A percentile compares a stretch with the other conserved stretches of the same genome.
Evolutionary conservation across 805 yeast genomes (phyloP).

Genomic region (Candida nitratophila): DNA sequence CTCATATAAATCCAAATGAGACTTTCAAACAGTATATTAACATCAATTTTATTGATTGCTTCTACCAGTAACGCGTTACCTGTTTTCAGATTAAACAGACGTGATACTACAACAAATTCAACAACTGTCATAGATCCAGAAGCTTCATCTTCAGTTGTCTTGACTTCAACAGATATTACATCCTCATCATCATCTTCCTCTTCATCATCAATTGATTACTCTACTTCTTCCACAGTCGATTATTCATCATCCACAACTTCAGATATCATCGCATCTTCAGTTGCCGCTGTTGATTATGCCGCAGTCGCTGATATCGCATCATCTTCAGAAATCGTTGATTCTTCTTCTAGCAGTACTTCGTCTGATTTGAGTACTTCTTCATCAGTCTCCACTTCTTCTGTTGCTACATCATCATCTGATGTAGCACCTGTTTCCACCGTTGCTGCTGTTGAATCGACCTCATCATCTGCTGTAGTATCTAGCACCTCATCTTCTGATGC

Average conservation of each 20-base stretch:
- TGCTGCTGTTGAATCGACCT: background rate
- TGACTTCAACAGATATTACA: conserved; percentile 1
- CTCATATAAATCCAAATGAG: background rate
- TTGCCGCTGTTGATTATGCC: background rate
- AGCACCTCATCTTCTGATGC: background rate
- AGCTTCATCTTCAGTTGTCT: conserved; percentile 2
- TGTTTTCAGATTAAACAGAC: background rate
- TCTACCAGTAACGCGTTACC: background rate
- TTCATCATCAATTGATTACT: background rate
- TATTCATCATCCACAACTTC: background rate
- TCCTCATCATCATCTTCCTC: background rate
- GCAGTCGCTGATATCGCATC: too few species aligned
- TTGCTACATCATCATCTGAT: too few species aligned
- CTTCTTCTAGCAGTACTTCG: too few species aligned
- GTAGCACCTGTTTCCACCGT: background rate
- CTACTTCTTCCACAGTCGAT: background rate
- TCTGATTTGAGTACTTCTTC: too few species aligned
- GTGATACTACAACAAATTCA: background rate
- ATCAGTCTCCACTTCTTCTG: too few species aligned
- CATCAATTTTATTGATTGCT: background rate
- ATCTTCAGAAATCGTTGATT: too few species aligned
- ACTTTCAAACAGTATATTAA: background rate
- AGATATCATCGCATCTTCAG: background rate
- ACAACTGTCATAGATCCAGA: conserved; percentile 6
- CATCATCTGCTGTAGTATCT: too few species aligned